phyloP scores from a whole-genome alignment of 1,139 yeast species.

The Taiozyma onychis region DNA sequence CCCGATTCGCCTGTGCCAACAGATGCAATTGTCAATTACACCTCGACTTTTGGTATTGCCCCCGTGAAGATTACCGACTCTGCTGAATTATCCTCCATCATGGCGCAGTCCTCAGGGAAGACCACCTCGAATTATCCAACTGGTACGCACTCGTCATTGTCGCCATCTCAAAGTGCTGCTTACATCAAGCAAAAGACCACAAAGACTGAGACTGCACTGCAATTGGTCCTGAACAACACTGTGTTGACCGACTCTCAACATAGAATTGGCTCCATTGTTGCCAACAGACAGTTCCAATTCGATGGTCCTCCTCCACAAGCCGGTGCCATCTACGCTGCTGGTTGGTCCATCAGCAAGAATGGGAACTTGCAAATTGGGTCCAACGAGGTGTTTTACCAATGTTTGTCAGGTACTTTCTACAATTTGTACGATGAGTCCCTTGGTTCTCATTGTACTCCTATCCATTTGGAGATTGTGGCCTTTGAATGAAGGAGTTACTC shows the following conservation, averaged over 20 bases:
- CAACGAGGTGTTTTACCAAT: constrained; percentile 61
- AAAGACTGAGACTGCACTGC: constrained; percentile 41
- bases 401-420: constrained; percentile 73
- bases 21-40: constrained; percentile 31
- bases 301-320: constrained; percentile 92
- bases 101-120: constrained; percentile 15
- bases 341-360: constrained; percentile 64
- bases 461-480: constrained; percentile 52
- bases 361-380: constrained; percentile 68
- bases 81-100: constrained; percentile 13
- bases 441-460: constrained; percentile 60
- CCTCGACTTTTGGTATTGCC: constrained; percentile 34
- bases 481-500: not conserved
- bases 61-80: constrained; percentile 38
- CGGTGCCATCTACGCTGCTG: constrained; percentile 78
- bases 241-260: constrained; percentile 54
- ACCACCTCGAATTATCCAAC: constrained; percentile 44
- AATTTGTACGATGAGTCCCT: constrained; percentile 67
- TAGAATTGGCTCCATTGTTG: constrained; percentile 76
- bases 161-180: constrained; percentile 4
- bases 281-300: constrained; percentile 82
- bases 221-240: constrained; percentile 47
- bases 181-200: constrained; percentile 36
- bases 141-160: constrained; percentile 21
- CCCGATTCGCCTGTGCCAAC: constrained; percentile 27